phyloP scores from a whole-genome alignment of 2,329 filamentous ascomycete species.

The Aspergillus felis region DNA sequence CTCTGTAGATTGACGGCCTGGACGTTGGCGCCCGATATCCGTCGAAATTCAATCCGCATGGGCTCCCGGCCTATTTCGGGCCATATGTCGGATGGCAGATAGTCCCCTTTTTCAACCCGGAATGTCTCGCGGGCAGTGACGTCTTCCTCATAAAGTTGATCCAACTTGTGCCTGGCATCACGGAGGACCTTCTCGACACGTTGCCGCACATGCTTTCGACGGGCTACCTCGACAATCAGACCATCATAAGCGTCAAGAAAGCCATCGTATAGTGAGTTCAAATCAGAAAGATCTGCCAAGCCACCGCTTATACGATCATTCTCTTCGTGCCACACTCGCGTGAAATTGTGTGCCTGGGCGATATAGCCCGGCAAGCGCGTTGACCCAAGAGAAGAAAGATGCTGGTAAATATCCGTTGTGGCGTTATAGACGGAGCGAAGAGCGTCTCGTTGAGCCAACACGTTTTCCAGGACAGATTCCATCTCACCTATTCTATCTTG shows the following conservation, averaged over 20 bases:
- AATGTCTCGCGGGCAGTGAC: slow-evolving; percentile 71
- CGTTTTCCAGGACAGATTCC: slow-evolving; percentile 63
- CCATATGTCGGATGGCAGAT: slow-evolving; percentile 84
- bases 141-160: slow-evolving; percentile 71
- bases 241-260: slow-evolving; percentile 82
- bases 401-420: slow-evolving; percentile 60
- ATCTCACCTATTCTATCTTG: slow-evolving; percentile 72
- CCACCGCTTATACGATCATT: slow-evolving; percentile 64
- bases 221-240: slow-evolving; percentile 76
- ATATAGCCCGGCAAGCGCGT: slow-evolving; percentile 56
- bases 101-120: slow-evolving; percentile 77
- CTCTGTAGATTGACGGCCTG: slow-evolving; percentile 17
- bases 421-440: slow-evolving; percentile 54
- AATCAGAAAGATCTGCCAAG: slow-evolving; percentile 70
- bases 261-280: slow-evolving; percentile 79
- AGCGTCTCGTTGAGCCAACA: slow-evolving; percentile 61
- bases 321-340: slow-evolving; percentile 66
- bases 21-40: slow-evolving; percentile 33
- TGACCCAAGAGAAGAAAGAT: slow-evolving; percentile 63
- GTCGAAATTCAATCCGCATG: slow-evolving; percentile 44
- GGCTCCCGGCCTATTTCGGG: slow-evolving; percentile 62
- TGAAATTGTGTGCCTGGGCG: slow-evolving; percentile 45
- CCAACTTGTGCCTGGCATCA: slow-evolving; percentile 72
- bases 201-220: slow-evolving; percentile 68
- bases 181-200: slow-evolving; percentile 70